Evolutionary conservation across 2,329 filamentous ascomycete genomes (phyloP).

Genomic region (Monosporascus sp.): DNA sequence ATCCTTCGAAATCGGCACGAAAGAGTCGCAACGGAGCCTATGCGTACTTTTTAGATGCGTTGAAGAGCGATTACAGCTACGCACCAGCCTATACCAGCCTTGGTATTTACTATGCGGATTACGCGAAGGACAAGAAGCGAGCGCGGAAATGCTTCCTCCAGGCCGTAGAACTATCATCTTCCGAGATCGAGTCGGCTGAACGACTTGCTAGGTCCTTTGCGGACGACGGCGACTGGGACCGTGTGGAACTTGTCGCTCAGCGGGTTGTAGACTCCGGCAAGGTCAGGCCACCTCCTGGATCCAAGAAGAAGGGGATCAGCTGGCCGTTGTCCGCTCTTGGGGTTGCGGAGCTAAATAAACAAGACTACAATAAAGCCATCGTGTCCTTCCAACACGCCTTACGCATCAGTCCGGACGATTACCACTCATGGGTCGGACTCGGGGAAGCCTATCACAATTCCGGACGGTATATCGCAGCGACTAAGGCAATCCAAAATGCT

Average conservation of each 20-base stretch:
- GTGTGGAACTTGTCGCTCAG: conserved; percentile 87
- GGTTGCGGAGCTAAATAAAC: conserved; percentile 89
- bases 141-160: conserved; percentile 94
- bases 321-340: conserved; percentile 95
- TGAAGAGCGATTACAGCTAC: conserved; percentile 82
- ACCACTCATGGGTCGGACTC: conserved; percentile 92
- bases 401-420: conserved; percentile 76
- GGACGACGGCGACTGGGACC: conserved; percentile 88
- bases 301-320: conserved; percentile 86
- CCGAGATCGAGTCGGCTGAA: conserved; percentile 83
- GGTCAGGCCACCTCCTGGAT: conserved; percentile 83
- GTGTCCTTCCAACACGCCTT: conserved; percentile 88
- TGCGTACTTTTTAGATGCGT: conserved; percentile 70
- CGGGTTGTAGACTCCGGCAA: conserved; percentile 93
- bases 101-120: conserved; percentile 87
- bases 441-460: conserved; percentile 98
- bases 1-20: conserved; percentile 67
- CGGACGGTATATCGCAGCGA: conserved; percentile 88
- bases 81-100: conserved; percentile 89
- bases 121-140: conserved; percentile 78
- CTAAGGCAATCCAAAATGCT: conserved; percentile 83
- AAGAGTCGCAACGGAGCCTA: conserved; percentile 82
- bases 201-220: conserved; percentile 82
- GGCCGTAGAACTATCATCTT: conserved; percentile 84
- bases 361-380: conserved; percentile 83